phyloP scores from a whole-genome alignment of 78 protist species.

The Thecamonas trahens region DNA sequence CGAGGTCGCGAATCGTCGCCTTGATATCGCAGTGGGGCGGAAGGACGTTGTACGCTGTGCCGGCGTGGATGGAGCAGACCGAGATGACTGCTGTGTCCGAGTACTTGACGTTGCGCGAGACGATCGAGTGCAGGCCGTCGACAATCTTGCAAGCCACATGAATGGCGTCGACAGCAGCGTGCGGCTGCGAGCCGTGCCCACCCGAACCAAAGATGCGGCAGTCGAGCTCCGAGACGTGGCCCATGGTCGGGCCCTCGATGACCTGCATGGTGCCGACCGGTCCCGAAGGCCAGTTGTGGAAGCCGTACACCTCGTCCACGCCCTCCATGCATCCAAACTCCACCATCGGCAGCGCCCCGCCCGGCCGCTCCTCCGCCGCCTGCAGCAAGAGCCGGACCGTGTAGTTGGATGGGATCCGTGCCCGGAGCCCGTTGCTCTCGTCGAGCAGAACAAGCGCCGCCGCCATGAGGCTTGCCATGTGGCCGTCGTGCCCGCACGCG shows the following conservation, averaged over 20 bases:
- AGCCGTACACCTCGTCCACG: conserved; percentile 16
- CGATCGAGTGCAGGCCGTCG: background rate
- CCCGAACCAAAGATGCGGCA: background rate
- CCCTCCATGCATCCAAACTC: background rate
- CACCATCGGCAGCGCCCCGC: conserved; percentile 15
- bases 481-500: conserved; percentile 17
- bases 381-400: conserved; percentile 1
- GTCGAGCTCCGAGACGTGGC: background rate
- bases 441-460: background rate
- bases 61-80: background rate
- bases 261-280: background rate
- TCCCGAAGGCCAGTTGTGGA: conserved; percentile 14
- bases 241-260: background rate
- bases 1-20: conserved; percentile 11
- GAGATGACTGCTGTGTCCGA: background rate
- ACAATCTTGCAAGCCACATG: background rate
- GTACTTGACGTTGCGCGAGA: background rate
- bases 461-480: conserved; percentile 9
- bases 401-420: background rate
- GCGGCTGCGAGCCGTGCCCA: conserved; percentile 14
- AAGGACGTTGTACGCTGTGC: background rate
- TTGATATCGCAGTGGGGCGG: background rate
- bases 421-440: no score
- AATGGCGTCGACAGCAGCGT: background rate
- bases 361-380: conserved; percentile 14